Base-by-base conservation (phyloP, 2,329 filamentous ascomycete species). In the Colletotrichum spaethianum region DNA sequence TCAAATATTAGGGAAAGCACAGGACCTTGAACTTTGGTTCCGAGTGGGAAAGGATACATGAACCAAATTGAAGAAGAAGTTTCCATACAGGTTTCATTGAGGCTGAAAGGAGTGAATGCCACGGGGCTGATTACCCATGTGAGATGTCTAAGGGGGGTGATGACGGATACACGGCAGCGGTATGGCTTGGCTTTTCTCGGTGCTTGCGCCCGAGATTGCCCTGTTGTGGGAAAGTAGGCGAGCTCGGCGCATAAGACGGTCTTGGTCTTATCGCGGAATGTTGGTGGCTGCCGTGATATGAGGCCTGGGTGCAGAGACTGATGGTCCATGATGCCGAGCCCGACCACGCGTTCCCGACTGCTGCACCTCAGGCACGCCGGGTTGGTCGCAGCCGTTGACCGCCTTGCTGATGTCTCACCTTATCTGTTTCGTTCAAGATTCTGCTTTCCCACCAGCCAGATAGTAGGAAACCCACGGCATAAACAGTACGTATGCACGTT, bases 1-100 rank as follows among this genome's bases (percentile, higher is more conserved):
- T 42, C 36, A 14, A 16, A 23, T 7, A 53, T 11, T 44, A 44
- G 48, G 48, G 20, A 52, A 31, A 56, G n/a, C n/a, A 56, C 33
- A 38, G 53, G 33, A n/a, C 53, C 52, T 20, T 8, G 23, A 46
- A 18, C 9, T 7, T 31, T 14, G 33, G 23, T 12, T 36, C 46
- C 44, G 4, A n/a, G 52, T 2, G 28, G 9, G 40, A 18, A 3
- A 8, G 36, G 31, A 8, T 23, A 42, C 14, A 42, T 5, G 48
- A 31, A 63, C 36, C 48, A 63, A 55, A 63, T 63, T 63, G 61
- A 63, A 63, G 33, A 42, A 53, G 2, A 40, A 0, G 20, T 44
- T n/a, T 55, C n/a, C 23, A 42, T 33, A 7, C 18, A 16, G 9
- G 9, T 2, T 18, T 23, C 12, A 12, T 16, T 8, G 33, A 38